phyloP scores from a whole-genome alignment of 306 rosid species.

The Acacia acuminata region DNA sequence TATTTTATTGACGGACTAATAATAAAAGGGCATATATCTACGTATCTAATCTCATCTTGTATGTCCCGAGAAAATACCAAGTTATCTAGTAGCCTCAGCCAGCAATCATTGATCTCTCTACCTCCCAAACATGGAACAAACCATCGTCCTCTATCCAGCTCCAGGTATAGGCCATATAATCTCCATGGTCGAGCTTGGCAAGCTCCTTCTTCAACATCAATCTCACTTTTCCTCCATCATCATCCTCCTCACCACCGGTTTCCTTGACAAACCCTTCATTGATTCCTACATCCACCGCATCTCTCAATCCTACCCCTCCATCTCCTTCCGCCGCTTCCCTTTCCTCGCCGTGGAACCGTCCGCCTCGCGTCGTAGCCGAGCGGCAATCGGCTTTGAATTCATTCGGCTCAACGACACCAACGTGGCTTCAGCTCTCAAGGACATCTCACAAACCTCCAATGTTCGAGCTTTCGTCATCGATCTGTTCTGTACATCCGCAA shows the following conservation, averaged over 20 bases:
- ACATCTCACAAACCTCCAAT: conserved; percentile 7
- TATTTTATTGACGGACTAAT: too few relatives aligned
- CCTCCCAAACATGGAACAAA: not conserved
- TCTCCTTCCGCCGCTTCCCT: conserved; percentile 40
- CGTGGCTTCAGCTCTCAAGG: conserved; percentile 13
- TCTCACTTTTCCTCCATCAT: conserved; percentile 28
- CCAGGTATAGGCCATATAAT: conserved; percentile 41
- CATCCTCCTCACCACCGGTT: not conserved
- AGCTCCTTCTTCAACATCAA: conserved; percentile 31
- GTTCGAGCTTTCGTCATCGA: conserved; percentile 38
- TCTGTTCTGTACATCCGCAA: conserved; percentile 24
- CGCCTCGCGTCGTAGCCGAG: not conserved
- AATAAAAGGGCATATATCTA: too few relatives aligned
- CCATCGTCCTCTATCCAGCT: conserved; percentile 34
- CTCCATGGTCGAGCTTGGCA: conserved; percentile 48
- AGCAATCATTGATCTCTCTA: not conserved
- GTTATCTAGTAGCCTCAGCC: not conserved
- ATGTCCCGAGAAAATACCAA: too few relatives aligned
- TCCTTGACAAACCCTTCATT: not conserved
- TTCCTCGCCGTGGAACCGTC: not conserved
- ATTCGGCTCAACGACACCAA: conserved; percentile 22
- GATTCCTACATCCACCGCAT: not conserved
- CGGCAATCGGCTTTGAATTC: conserved; percentile 8
- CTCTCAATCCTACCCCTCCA: conserved; percentile 29
- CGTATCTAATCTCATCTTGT: too few relatives aligned